Evolutionary conservation across 148 eudicot genomes (phyloP).

Genomic region (Talinum fruticosum): DNA sequence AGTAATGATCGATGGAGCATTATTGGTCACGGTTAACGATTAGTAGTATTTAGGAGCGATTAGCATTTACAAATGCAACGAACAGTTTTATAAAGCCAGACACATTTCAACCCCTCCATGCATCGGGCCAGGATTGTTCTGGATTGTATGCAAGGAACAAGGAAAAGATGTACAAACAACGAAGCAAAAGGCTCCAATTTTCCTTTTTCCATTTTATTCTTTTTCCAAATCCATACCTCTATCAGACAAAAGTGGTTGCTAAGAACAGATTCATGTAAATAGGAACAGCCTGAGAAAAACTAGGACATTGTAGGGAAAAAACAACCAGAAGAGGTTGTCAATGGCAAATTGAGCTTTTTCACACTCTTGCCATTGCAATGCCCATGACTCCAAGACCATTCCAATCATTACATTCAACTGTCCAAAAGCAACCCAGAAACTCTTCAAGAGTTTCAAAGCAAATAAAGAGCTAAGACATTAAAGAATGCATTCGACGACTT

Average conservation of each 20-base stretch:
- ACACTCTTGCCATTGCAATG: constrained; percentile 40
- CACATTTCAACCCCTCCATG: too few relatives aligned
- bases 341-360: constrained; percentile 34
- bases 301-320: constrained; percentile 32
- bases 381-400: constrained; percentile 29
- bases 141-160: too few relatives aligned
- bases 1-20: too few relatives aligned
- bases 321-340: constrained; percentile 46
- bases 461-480: constrained; percentile 15
- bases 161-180: too few relatives aligned
- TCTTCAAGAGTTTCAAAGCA: constrained; percentile 6
- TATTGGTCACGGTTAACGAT: too few relatives aligned
- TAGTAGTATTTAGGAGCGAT: too few relatives aligned
- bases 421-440: constrained; percentile 27
- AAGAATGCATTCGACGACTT: constrained; percentile 17
- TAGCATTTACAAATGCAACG: too few relatives aligned
- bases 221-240: not conserved
- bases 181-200: constrained; percentile 10
- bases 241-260: constrained; percentile 12
- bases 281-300: constrained; percentile 34
- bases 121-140: too few relatives aligned
- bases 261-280: constrained; percentile 22
- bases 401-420: constrained; percentile 23
- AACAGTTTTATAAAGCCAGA: too few relatives aligned
- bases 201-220: not conserved